These are phyloP conservation scores for Aspergillus piperis DNA, from an alignment of 2,329 filamentous ascomycete species.

Conservation along the genomic window DNA sequence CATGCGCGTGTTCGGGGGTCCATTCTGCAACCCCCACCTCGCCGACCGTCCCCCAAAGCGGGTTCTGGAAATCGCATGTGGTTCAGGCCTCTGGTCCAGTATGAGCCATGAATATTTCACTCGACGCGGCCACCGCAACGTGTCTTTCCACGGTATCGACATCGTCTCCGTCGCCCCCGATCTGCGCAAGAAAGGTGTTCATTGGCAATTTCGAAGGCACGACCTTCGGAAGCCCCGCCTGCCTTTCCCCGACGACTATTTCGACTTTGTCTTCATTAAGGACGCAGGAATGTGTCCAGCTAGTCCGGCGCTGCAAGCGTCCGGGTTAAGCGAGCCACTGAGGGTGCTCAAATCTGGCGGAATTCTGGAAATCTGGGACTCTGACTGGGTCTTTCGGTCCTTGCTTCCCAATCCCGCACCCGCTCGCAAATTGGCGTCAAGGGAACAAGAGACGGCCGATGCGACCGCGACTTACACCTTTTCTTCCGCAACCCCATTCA, in stretches of 20 bases:
- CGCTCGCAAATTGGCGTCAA: constrained; percentile 57
- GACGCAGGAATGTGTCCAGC: constrained; percentile 73
- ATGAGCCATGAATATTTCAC: constrained; percentile 81
- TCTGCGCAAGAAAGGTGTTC: constrained; percentile 70
- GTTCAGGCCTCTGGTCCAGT: constrained; percentile 85
- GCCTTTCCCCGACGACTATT: constrained; percentile 77
- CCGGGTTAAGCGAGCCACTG: constrained; percentile 70
- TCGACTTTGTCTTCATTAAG: constrained; percentile 87
- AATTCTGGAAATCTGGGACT: constrained; percentile 84
- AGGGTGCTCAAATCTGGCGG: constrained; percentile 77
- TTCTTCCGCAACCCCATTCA: constrained; percentile 78
- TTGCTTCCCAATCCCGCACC: constrained; percentile 74
- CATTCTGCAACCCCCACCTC: constrained; percentile 71
- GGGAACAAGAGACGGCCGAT: constrained; percentile 65
- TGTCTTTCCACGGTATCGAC: constrained; percentile 81
- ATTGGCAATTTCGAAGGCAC: constrained; percentile 86
- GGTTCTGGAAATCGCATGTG: constrained; percentile 85
- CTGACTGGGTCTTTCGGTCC: constrained; percentile 80
- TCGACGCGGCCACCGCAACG: constrained; percentile 65
- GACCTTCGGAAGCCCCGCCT: constrained; percentile 75
- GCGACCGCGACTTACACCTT: constrained; percentile 79
- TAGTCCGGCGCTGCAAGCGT: constrained; percentile 55
- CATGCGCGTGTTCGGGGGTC: constrained; percentile 77
- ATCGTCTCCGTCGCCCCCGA: constrained; percentile 71
- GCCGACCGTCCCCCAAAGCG: constrained; percentile 68